Conservation (phyloP, 306 rosid genomes). For the Casuarina cunninghamiana region DNA sequence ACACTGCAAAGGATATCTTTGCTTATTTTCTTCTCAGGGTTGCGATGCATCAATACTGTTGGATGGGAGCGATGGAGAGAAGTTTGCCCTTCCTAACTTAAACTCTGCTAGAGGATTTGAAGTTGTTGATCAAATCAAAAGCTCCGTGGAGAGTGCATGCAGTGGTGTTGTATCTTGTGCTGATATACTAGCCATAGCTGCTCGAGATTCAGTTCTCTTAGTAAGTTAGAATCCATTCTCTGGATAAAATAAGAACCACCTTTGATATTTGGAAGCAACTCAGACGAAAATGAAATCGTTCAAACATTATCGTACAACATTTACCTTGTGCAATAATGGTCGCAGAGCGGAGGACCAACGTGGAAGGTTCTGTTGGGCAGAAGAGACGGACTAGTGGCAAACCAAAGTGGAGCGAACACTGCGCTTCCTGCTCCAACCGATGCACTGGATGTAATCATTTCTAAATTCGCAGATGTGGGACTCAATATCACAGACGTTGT, state of each 20-base stretch:
- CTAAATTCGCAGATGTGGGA: conserved; percentile 56
- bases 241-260: too few species aligned
- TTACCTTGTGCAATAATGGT: background rate
- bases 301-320: background rate
- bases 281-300: background rate
- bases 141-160: conserved; percentile 72
- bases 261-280: background rate
- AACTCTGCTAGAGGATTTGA: conserved; percentile 82
- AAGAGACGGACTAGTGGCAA: conserved; percentile 72
- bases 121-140: conserved; percentile 73
- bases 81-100: conserved; percentile 58
- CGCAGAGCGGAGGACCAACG: conserved; percentile 76
- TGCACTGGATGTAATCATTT: conserved; percentile 28
- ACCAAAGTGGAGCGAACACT: conserved; percentile 47
- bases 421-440: conserved; percentile 70
- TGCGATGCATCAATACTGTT: conserved; percentile 82
- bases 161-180: conserved; percentile 84
- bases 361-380: conserved; percentile 74
- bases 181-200: conserved; percentile 76
- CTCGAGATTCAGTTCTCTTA: conserved; percentile 76
- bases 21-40: conserved; percentile 43
- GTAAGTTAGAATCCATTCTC: conserved; percentile 31
- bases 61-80: conserved; percentile 65
- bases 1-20: background rate
- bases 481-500: conserved; percentile 67